These are phyloP conservation scores for Trichoderma sp. DNA, from an alignment of 2,329 filamentous ascomycete species.

Conservation along the genomic window DNA sequence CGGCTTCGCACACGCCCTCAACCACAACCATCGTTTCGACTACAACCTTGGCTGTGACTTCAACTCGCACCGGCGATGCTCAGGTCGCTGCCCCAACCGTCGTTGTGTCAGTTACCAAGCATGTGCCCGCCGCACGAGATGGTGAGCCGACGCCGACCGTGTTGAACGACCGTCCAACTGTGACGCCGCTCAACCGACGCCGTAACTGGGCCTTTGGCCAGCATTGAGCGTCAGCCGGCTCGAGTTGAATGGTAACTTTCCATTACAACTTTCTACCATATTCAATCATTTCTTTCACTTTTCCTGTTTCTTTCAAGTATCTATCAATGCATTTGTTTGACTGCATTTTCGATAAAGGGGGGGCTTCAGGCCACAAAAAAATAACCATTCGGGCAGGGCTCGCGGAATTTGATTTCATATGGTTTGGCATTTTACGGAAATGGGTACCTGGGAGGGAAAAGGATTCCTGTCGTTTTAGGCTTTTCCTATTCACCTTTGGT, in stretches of 20 bases:
- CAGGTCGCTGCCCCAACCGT: neutral
- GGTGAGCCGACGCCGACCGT: neutral
- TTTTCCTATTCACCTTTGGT: neutral
- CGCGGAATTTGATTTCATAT: neutral
- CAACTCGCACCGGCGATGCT: neutral
- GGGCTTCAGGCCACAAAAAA: neutral
- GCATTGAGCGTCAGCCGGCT: neutral
- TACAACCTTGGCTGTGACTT: neutral
- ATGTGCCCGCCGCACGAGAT: neutral
- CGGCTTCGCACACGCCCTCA: neutral
- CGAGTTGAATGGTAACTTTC: neutral
- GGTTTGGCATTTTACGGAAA: slow-evolving; percentile 11
- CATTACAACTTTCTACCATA: neutral
- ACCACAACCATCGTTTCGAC: neutral
- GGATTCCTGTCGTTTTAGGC: slow-evolving; percentile 9
- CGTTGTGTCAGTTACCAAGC: slow-evolving; percentile 2
- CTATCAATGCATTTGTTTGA: slow-evolving; percentile 6
- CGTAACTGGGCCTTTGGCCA: slow-evolving; percentile 23
- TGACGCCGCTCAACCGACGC: slow-evolving; percentile 13
- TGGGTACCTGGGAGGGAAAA: neutral
- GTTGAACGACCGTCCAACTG: slow-evolving; percentile 11
- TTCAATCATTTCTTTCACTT: neutral
- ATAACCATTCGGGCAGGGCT: neutral
- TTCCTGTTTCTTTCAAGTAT: neutral
- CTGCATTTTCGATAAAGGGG: slow-evolving; percentile 20